Evolutionary conservation across 257 asterid species (phyloP), one percentile per base, ranked within the genome.

Genomic region (Jacaranda mimosifolia): DNA sequence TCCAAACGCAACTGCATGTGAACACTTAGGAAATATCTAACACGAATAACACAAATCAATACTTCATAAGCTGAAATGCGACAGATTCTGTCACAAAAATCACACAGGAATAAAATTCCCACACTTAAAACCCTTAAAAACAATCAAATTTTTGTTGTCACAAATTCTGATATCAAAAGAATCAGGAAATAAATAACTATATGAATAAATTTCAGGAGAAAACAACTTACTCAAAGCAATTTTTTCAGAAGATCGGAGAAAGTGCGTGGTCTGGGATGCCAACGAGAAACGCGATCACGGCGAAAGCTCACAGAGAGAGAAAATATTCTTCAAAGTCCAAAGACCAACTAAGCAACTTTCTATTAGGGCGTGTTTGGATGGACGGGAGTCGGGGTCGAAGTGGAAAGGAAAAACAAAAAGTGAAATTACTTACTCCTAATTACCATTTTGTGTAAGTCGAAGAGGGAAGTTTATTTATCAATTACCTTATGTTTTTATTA

Each of bases 71-170:
- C 74, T 74, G 71, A 81, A 70, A 76, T 71, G 79, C 76, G 35
- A 69, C 17, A 48, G 12, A 70, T 51, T 13, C 9, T 11, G 53
- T 15, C 48, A 65, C 13, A 26, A 55, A 63, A 11, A 4, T 7
- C 66, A 51, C 43, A 18, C 6, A 70, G 64, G n/a, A 17, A 39
- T 45, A 19, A 35, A 43, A 42, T 49, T 19, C 43, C 49, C 43
- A 18, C 70, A 19, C 52, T 64, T 38, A 58, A 83, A 82, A 84
- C 83, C 86, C 89, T 78, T 79, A 79, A 42, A 75, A 42, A 75
- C 17, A 76, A 73, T 67, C 75, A 46, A 40, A 51, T 66, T 13
- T 51, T 75, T 72, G 43, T 19, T 21, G 70, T 60, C 59, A 40
- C 40, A 40, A 68, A 62, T 64, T 58, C 53, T 21, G 42, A 45